A percentile compares a stretch with the other conserved stretches of the same genome.
Evolutionary conservation across 371 early-diverging fungal species (phyloP).

Genomic region (Batkoa obscura): DNA sequence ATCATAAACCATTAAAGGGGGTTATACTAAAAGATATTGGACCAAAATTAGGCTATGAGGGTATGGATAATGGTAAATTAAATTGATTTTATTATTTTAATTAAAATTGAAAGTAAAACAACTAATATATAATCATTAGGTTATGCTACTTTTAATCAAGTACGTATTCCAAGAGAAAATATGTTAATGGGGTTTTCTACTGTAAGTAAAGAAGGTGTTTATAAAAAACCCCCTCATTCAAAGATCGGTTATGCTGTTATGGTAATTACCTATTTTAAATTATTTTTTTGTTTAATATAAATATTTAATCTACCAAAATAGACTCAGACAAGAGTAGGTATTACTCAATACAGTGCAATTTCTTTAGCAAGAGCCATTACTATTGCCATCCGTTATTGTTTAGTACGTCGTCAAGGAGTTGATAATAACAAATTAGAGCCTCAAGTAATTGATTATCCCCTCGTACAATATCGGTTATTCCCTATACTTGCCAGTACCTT

Average conservation of each 20-base stretch:
- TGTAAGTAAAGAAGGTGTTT: slow-evolving; percentile 50
- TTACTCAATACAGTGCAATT: slow-evolving; percentile 29
- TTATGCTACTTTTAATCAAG: slow-evolving; percentile 52
- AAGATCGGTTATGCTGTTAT: slow-evolving; percentile 67
- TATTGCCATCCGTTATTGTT: slow-evolving; percentile 59
- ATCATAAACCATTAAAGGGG: slow-evolving; percentile 58
- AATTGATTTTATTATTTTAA: background rate
- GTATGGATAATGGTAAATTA: slow-evolving; percentile 69
- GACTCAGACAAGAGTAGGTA: slow-evolving; percentile 38
- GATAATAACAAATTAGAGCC: slow-evolving; percentile 34
- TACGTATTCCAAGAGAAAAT: slow-evolving; percentile 57
- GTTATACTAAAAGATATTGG: slow-evolving; percentile 81
- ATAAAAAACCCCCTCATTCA: slow-evolving; percentile 46
- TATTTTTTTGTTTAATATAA: slow-evolving; percentile 20
- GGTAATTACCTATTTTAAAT: slow-evolving; percentile 28
- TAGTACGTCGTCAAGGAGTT: slow-evolving; percentile 53
- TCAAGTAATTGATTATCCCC: slow-evolving; percentile 54
- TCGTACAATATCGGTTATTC: slow-evolving; percentile 58
- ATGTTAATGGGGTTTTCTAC: slow-evolving; percentile 62
- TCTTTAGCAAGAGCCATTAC: slow-evolving; percentile 51
- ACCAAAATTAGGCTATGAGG: slow-evolving; percentile 65
- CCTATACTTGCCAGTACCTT: slow-evolving; percentile 62
- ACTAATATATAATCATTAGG: slow-evolving; percentile 71
- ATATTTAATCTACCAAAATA: slow-evolving; percentile 21
- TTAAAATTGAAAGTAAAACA: slow-evolving; percentile 27